Evolutionary conservation across 768 basidiomycete species (phyloP), one percentile per base, ranked within the genome.

Genomic region (Botryobasidium botryosum): DNA sequence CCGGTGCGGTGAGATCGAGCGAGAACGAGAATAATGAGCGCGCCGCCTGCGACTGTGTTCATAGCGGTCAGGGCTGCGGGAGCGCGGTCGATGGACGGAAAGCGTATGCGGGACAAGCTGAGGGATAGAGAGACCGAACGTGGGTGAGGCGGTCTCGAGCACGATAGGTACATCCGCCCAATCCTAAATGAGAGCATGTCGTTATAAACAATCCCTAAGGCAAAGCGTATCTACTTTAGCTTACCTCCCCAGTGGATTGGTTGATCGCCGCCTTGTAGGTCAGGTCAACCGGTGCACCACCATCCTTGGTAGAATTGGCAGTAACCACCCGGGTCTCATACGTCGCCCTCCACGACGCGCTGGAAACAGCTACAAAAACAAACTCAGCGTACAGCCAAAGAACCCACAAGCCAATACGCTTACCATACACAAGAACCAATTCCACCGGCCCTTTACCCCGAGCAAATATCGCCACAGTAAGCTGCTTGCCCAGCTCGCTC

Each of bases 201-300:
- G n/a, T n/a, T n/a, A n/a, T n/a, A n/a, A n/a, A n/a, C n/a, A n/a
- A n/a, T n/a, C n/a, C n/a, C 45, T 25, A 39, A 37, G 8, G 43
- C n/a, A 3, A n/a, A 21, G 12, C 26, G 17, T 15, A 17, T 25
- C 1, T 41, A 3, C 12, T 33, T 27, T 7, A 48, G 35, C 4
- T 48, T 51, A 12, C 47, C 51, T 54, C 53, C 23, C 50, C 51
- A 2, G 53, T 54, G 3, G 41, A 29, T 40, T 54, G 52, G 5
- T 25, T 40, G 32, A 54, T 54, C 18, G 51, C 41, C 13, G 53
- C 51, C 18, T 46, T 41, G 40, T 54, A 54, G n/a, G n/a, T n/a
- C n/a, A n/a, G n/a, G n/a, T n/a, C n/a, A n/a, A n/a, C n/a, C n/a
- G n/a, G n/a, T n/a, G n/a, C n/a, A n/a, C n/a, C n/a, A n/a, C n/a